Base-by-base conservation (phyloP, 345 rosid species). In the Dimocarpus longan region DNA sequence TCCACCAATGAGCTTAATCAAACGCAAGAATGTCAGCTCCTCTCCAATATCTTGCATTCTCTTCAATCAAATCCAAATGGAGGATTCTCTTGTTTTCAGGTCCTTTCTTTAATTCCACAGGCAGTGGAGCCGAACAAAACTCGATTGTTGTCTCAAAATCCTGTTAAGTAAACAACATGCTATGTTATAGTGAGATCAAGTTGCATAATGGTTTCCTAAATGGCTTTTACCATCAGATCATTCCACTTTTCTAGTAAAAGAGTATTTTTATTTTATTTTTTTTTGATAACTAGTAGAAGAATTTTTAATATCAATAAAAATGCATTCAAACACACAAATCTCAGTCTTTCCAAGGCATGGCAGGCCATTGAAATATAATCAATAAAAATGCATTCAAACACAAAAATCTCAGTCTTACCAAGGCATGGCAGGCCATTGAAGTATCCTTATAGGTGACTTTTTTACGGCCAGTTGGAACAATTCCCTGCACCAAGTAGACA, bases 1-100 rank as follows among this genome's bases (percentile, higher is more conserved):
- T 92, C 98, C 98, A 93, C 99, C 99, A 95, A 52, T 95, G 99
- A 83, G 98, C 99, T 0, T 96, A 92, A 76, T 95, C 98, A 52
- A 95, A 95, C 66, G 92, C 98, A 75, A 95, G 93, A 75, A 93
- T 65, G 80, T 95, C 93, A 12, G 85, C 94, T 69, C 91, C 89
- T 70, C 97, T 87, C 97, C 98, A 95, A 15, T 87, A 91, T 89
- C 90, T 89, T 54, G 99, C 99, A 82, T 92, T 93, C 83, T 88
- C 96, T 83, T 93, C 97, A 67, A 95, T 90, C 90, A 76, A 74
- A 83, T 95, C 99, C 84, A 95, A 85, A 81, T 93, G 94, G 75
- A 95, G 81, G 21, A 93, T 78, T 82, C 97, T 91, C 87, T 85
- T 88, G 80, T 81, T 85, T 73, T 82, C 81, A 24, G 81, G 68